Evolutionary conservation across 331 rosid species (phyloP).

Genomic region (Rhamnella rubrinervis): DNA sequence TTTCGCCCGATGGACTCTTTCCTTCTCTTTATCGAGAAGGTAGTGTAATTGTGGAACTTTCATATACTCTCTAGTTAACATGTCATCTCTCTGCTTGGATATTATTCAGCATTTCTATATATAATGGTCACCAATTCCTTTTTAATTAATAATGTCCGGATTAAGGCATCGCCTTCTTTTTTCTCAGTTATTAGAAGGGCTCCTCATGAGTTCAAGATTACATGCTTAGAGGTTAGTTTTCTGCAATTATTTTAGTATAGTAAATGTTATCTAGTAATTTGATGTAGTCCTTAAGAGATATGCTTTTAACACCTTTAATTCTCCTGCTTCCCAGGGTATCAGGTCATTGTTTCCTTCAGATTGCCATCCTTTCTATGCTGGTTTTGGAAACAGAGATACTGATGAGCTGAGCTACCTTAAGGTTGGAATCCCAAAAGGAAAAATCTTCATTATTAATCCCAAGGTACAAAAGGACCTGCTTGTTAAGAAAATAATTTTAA

Average conservation of each 20-base stretch:
- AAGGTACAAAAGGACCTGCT: conserved; percentile 53
- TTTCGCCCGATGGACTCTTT: conserved; percentile 97
- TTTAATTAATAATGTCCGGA: conserved; percentile 13
- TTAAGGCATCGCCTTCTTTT: conserved; percentile 18
- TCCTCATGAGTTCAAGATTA: conserved; percentile 96
- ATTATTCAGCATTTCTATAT: not conserved
- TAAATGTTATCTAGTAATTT: not conserved
- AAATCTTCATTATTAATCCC: conserved; percentile 90
- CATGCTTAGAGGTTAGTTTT: conserved; percentile 85
- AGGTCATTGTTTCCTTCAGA: conserved; percentile 82
- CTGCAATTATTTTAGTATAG: conserved; percentile 4
- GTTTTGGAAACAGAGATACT: conserved; percentile 95
- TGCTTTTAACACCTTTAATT: not conserved
- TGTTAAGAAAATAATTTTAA: not conserved
- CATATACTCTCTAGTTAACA: not conserved
- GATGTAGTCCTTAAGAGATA: not conserved
- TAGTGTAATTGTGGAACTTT: conserved; percentile 24
- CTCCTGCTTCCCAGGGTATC: conserved; percentile 58
- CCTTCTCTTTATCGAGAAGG: conserved; percentile 99
- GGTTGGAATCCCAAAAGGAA: conserved; percentile 93
- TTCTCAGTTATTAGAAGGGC: conserved; percentile 85
- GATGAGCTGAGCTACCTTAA: conserved; percentile 93
- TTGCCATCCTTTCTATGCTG: conserved; percentile 94
- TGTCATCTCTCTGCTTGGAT: not conserved
- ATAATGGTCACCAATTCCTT: not conserved